Base-by-base conservation (phyloP, 345 rosid species). In the Eucalyptus cloeziana region DNA sequence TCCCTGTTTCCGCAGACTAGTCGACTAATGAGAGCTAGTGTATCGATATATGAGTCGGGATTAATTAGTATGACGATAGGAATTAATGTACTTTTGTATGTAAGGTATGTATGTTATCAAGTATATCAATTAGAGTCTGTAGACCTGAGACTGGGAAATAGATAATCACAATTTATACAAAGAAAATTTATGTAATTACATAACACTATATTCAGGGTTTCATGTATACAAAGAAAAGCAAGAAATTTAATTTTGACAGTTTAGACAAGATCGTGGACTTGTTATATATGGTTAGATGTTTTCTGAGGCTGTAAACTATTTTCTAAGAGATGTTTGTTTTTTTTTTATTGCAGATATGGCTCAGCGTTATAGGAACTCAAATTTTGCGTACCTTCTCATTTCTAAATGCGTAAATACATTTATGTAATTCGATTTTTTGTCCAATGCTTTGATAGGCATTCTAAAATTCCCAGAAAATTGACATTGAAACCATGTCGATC, bases 301-400 rank as follows among this genome's bases (percentile, higher is more conserved):
- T 69, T 69, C 43, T 31, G 80, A 31, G 43, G 37, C 22, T 16
- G 9, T 69, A 24, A 69, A 33, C 43, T 16, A 22, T 67, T 33
- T 67, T 67, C 22, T 67, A 67, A 31, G 79, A 67, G 43, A 67
- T 1, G 15, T 67, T 67, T 67, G 22, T 40, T 40, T 40, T 67
- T 67, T 8, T 67, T 67, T 8, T 16, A 31, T 16, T 0, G 4
- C 9, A 0, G 6, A n/a, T 69, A 8, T 8, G 11, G 22, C 43
- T 69, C 79, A 8, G 24, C 13, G 6, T 69, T 50, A 3, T 16
- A 69, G 40, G 7, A 69, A 69, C 37, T 69, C 79, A 69, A 31
- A 69, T 69, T 31, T 31, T 1, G 24, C 21, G 22, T 69, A 69
- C 16, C 24, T 69, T 69, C 79, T 8, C 12, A 12, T 69, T 69